Evolutionary conservation across 2,329 filamentous ascomycete genomes (phyloP), one percentile per base, ranked within the genome.

Genomic region (Apiospora aurea): DNA sequence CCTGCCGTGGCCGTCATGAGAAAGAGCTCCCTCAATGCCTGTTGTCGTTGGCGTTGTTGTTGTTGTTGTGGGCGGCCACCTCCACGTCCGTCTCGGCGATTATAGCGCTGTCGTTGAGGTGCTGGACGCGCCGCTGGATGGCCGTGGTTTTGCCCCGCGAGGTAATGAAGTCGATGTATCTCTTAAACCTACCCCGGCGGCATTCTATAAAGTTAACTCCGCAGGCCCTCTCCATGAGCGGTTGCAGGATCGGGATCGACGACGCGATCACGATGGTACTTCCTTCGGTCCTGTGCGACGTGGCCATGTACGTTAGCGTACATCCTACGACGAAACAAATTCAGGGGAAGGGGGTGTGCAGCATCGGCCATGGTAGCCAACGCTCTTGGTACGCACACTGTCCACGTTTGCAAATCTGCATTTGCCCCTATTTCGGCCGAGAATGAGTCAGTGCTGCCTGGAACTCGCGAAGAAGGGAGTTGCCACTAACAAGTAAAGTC

Each of bases 401-500:
- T 86, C 84, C 85, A 87, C 38, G 86, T 81, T 2, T 85, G 79
- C 4, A 85, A 77, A n/a, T 85, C 82, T 0, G 81, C 80, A 2
- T 82, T 85, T 21, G 81, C 80, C 61, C 79, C 77, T 81, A 13
- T 38, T 21, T 61, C 11, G 18, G 2, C 2, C 16, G 4, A 34
- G 18, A 11, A 29, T 43, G 41, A 4, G 29, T 61, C 8, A 61
- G 7, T 38, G 1, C 10, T 14, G 8, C 5, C 7, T 38, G 3
- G 8, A 18, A 18, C 16, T 7, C 7, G 3, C 6, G 18, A 7
- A 4, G 1, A 21, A 38, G 8, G 16, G 26, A 18, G 53, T 53
- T 8, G 34, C 16, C 11, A 2, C 71, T 2, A 70, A 76, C 78
- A 79, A 1, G 75, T 76, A 72, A 77, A 78, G 73, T 81, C 79